A percentile compares a stretch with the other conserved stretches of the same genome.
Conservation (phyloP, 2,329 filamentous ascomycete species). For the Pezicula radicicola region DNA sequence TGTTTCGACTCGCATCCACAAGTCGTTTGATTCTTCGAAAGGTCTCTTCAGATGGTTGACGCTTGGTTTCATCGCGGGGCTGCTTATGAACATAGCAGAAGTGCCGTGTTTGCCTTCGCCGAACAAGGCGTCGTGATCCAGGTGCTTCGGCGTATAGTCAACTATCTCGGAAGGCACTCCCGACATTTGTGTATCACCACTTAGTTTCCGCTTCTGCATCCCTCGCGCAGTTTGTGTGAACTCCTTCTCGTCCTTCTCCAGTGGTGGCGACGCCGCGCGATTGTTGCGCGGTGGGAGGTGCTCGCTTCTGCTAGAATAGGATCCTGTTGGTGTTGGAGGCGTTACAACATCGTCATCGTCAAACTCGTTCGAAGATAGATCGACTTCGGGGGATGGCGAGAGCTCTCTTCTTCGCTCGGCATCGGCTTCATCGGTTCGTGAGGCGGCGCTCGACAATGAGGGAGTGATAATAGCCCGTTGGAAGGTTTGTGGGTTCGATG, state of each 20-base stretch:
- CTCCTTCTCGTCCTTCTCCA: constrained; percentile 93
- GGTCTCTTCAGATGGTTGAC: constrained; percentile 42
- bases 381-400: constrained; percentile 90
- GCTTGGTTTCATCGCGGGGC: constrained; percentile 52
- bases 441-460: constrained; percentile 70
- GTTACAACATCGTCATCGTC: constrained; percentile 67
- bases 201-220: constrained; percentile 61
- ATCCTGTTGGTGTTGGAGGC: constrained; percentile 61
- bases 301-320: constrained; percentile 49
- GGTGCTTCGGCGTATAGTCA: constrained; percentile 19
- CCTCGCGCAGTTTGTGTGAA: constrained; percentile 94
- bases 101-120: constrained; percentile 28
- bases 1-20: constrained; percentile 29
- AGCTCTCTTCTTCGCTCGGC: constrained; percentile 64
- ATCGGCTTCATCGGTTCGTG: constrained; percentile 70
- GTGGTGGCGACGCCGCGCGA: constrained; percentile 78
- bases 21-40: constrained; percentile 31
- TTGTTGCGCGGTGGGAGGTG: constrained; percentile 51
- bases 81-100: constrained; percentile 40
- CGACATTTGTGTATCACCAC: constrained; percentile 50
- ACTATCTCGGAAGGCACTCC: constrained; percentile 35
- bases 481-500: constrained; percentile 44
- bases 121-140: constrained; percentile 26
- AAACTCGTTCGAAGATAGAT: constrained; percentile 82
- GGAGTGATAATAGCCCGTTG: constrained; percentile 73